These are phyloP conservation scores for Boletus subcaerulescens DNA, from an alignment of 768 basidiomycete genomes.

Conservation along the genomic window DNA sequence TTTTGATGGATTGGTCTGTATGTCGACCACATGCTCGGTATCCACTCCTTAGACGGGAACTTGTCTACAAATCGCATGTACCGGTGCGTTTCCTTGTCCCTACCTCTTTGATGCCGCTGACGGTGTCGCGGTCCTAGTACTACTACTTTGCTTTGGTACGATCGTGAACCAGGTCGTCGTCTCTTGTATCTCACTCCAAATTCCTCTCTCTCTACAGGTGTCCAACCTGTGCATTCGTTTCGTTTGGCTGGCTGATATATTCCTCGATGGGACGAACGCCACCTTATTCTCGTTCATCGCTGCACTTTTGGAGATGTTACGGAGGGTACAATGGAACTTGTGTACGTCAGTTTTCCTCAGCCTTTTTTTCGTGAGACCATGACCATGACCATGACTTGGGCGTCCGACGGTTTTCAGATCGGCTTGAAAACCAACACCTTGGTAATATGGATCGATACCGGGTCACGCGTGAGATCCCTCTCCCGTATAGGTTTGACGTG, in stretches of 20 bases:
- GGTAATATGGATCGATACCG: constrained; percentile 83
- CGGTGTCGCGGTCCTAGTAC: constrained; percentile 35
- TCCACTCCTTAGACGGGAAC: constrained; percentile 67
- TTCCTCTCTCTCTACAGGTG: constrained; percentile 40
- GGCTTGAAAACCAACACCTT: constrained; percentile 87
- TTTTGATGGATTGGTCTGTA: constrained; percentile 92
- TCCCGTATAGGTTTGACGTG: constrained; percentile 66
- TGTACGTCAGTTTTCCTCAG: constrained; percentile 45
- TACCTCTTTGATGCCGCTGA: background rate
- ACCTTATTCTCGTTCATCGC: constrained; percentile 62
- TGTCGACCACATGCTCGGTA: constrained; percentile 54
- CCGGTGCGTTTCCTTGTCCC: constrained; percentile 40
- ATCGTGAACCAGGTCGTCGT: constrained; percentile 3
- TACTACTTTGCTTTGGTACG: constrained; percentile 80
- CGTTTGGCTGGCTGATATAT: constrained; percentile 81
- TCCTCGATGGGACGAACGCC: constrained; percentile 42
- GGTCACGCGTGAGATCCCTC: constrained; percentile 77
- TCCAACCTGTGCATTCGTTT: constrained; percentile 77
- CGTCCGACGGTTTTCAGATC: constrained; percentile 42
- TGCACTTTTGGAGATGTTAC: constrained; percentile 69
- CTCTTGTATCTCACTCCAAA: background rate
- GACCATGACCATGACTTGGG: background rate
- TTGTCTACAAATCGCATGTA: constrained; percentile 67
- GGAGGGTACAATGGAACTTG: constrained; percentile 92
- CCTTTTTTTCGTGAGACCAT: background rate